Percentiles rank a stretch among this genome's conserved stretches.
Conservation (phyloP, 768 basidiomycete species). For the Kwoniella newhampshirensis region DNA sequence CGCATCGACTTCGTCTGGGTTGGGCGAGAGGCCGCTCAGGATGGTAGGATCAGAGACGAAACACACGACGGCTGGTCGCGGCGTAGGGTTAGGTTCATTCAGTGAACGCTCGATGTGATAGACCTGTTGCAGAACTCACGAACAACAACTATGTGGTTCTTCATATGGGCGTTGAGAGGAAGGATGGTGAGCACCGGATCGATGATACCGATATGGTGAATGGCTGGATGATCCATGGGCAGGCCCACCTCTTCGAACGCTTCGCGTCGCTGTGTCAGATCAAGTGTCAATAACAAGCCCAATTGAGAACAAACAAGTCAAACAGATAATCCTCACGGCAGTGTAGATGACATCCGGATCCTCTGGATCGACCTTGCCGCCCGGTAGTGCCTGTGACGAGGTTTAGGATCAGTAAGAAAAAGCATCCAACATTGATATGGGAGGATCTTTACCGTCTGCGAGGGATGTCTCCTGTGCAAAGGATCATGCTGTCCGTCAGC, state of each 20-base stretch:
- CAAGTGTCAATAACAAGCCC: not conserved
- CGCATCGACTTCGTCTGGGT: conserved; percentile 66
- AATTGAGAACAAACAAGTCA: not conserved
- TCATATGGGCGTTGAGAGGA: conserved; percentile 37
- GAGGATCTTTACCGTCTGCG: conserved; percentile 44
- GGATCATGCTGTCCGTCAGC: not conserved
- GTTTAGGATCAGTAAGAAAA: too few species aligned
- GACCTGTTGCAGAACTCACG: conserved; percentile 47
- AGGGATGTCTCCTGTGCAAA: conserved; percentile 33
- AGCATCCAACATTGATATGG: too few species aligned
- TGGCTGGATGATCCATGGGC: conserved; percentile 57
- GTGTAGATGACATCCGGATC: conserved; percentile 68
- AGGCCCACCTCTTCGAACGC: conserved; percentile 81
- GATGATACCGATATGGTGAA: conserved; percentile 64
- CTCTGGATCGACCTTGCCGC: conserved; percentile 70
- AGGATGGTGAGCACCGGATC: conserved; percentile 58
- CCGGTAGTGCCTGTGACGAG: conserved; percentile 66
- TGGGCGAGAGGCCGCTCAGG: conserved; percentile 60
- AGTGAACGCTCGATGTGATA: not conserved
- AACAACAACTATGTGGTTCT: conserved; percentile 61
- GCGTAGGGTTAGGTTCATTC: not conserved
- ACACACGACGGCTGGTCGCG: conserved; percentile 63
- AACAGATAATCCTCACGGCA: conserved; percentile 79
- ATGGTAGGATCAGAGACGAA: conserved; percentile 62
- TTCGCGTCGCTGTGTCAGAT: conserved; percentile 69